phyloP scores from a whole-genome alignment of 192 early-diverging fungal genomes.

The Dispira simplex region DNA sequence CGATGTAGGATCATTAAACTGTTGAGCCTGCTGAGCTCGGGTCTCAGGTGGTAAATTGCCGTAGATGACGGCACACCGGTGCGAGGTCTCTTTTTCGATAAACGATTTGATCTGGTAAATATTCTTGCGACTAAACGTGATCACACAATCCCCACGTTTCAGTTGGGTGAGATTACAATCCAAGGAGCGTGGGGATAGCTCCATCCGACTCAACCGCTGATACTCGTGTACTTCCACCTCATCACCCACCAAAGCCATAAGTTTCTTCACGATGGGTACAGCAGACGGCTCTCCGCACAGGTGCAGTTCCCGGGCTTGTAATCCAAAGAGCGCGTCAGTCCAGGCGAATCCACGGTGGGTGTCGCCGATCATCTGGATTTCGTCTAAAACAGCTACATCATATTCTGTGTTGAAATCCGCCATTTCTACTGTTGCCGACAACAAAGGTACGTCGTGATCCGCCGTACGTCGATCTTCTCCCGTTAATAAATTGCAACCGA shows the following conservation, averaged over 20 bases:
- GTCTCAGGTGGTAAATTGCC: constrained; percentile 90
- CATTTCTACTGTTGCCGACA: constrained; percentile 88
- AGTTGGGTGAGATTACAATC: constrained; percentile 39
- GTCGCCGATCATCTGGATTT: constrained; percentile 95
- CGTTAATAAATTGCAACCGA: constrained; percentile 71
- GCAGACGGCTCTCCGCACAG: constrained; percentile 87
- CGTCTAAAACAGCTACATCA: constrained; percentile 87
- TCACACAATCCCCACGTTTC: constrained; percentile 67
- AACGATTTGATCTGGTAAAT: constrained; percentile 65
- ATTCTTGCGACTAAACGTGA: constrained; percentile 68
- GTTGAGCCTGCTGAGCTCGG: constrained; percentile 66
- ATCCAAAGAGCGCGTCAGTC: constrained; percentile 70
- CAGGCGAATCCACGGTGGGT: constrained; percentile 84
- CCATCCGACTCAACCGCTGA: constrained; percentile 53
- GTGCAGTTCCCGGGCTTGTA: constrained; percentile 76
- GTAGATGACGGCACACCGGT: constrained; percentile 83
- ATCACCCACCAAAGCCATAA: constrained; percentile 60
- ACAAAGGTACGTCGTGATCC: constrained; percentile 30
- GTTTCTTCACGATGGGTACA: constrained; percentile 56
- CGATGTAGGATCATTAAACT: constrained; percentile 74
- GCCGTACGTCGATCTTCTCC: constrained; percentile 72
- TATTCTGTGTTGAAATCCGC: constrained; percentile 31
- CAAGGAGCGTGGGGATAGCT: constrained; percentile 36
- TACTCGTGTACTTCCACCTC: constrained; percentile 66
- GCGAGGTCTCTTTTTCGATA: constrained; percentile 57